Evolutionary conservation across 192 early-diverging fungal species (phyloP).

Genomic region (Rhizophagus sp.): DNA sequence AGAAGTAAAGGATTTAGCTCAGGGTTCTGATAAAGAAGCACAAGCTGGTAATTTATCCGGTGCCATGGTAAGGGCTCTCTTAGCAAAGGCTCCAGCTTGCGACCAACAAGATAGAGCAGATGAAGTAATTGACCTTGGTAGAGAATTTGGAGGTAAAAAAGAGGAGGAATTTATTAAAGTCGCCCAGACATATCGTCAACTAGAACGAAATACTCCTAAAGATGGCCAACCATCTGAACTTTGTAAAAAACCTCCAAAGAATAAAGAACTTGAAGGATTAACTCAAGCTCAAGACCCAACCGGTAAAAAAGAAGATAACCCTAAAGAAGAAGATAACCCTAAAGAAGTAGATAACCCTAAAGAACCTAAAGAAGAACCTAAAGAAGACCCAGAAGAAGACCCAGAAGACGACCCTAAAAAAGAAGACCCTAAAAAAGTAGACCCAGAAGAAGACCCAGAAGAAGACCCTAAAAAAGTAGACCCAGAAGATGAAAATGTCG

Average conservation of each 20-base stretch:
- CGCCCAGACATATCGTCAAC: not conserved
- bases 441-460: too few relatives aligned
- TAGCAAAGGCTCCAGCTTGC: conserved; percentile 15
- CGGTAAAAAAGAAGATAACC: not conserved
- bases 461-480: too few relatives aligned
- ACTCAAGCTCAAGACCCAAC: conserved; percentile 21
- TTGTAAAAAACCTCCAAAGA: not conserved
- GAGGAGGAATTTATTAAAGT: not conserved
- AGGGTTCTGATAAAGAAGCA: not conserved
- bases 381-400: too few relatives aligned
- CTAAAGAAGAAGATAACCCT: not conserved
- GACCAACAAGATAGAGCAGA: conserved; percentile 22
- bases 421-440: too few relatives aligned
- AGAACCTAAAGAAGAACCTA: too few relatives aligned
- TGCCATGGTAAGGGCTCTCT: conserved; percentile 8
- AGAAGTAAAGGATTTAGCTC: conserved; percentile 9
- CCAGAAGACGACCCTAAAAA: too few relatives aligned
- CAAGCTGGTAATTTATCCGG: conserved; percentile 19
- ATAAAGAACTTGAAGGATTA: conserved; percentile 12
- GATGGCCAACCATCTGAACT: not conserved
- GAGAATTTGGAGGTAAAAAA: not conserved
- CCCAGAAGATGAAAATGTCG: not conserved
- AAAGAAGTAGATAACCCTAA: too few relatives aligned
- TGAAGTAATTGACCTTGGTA: not conserved
- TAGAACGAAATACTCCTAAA: conserved; percentile 16